Conservation (phyloP, 192 early-diverging fungal species). For the Spinellus fusiger region DNA sequence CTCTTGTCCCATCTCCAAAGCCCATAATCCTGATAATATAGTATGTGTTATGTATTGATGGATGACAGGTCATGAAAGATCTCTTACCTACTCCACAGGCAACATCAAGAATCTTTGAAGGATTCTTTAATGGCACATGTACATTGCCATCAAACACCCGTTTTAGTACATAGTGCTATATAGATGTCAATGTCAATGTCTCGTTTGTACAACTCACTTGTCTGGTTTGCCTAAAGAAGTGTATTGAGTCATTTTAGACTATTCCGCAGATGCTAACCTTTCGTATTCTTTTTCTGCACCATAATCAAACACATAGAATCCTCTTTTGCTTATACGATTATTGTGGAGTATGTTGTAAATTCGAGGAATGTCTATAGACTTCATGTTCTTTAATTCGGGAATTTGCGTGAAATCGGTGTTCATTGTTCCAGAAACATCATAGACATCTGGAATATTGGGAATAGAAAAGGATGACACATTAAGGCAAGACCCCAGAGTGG, state of each 20-base stretch:
- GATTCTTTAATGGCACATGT: not conserved
- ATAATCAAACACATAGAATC: conserved; percentile 12
- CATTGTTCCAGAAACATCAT: too few relatives aligned
- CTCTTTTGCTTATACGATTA: not conserved
- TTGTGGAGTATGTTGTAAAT: too few relatives aligned
- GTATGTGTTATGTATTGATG: not conserved
- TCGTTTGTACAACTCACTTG: conserved; percentile 5
- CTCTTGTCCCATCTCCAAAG: conserved; percentile 15
- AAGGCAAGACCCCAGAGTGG: too few relatives aligned
- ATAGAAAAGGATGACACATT: too few relatives aligned
- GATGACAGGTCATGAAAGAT: not conserved
- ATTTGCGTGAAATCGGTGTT: too few relatives aligned
- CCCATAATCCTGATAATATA: conserved; percentile 19
- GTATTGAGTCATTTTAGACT: not conserved
- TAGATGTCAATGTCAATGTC: not conserved
- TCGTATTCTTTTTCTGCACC: conserved; percentile 23
- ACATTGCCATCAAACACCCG: conserved; percentile 13
- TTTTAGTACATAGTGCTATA: conserved; percentile 26
- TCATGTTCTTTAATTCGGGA: too few relatives aligned
- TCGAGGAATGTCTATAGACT: not conserved
- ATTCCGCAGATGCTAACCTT: not conserved
- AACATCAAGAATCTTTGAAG: conserved; percentile 1
- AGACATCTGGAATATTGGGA: too few relatives aligned
- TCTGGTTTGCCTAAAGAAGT: conserved; percentile 13
- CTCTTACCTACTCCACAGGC: conserved; percentile 15